Base-by-base conservation (phyloP, 345 rosid species). In the Populus davidiana region DNA sequence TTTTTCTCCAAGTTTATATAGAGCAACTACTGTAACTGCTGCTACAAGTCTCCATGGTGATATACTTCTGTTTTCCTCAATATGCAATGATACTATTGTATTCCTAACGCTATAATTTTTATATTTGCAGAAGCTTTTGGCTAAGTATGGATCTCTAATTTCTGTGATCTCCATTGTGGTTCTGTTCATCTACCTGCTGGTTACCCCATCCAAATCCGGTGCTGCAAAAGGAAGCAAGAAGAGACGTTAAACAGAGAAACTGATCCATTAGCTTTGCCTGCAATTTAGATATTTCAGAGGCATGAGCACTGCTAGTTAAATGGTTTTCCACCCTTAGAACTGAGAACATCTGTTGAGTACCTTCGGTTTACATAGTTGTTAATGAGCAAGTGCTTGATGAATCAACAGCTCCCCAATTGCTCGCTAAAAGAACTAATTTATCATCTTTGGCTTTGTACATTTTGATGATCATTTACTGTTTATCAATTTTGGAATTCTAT, bases 151-250 rank as follows among this genome's bases (percentile, higher is more conserved):
- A 56, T 85, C 97, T n/a, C 90, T 91, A 65, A 78, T 96, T 64
- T 92, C 99, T 0, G 99, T 96, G 78, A 69, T 96, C 79, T 85
- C 88, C 69, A 91, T 94, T 43, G 70, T 96, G 67, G 91, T 85
- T 75, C 77, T 91, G 81, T 96, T 96, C 70, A 83, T 94, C 36
- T 90, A 85, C 88, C 78, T 94, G 82, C 43, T 96, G 47, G 74
- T 85, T 56, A 68, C 85, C 41, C 98, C 98, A 14, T 90, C 98
- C 8, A 94, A 89, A 85, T 89, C 97, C 39, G 64, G 88, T 47
- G 81, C 82, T 23, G 86, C 90, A 35, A 93, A 89, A 81, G 88
- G 83, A 13, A 84, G 91, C 97, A 96, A 92, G 91, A 96, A 96
- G 90, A 96, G 78, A 88, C 97, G 97, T 33, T 94, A 75, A 81